These are phyloP conservation scores for Myriangium duriaei DNA, from an alignment of 2,329 filamentous ascomycete species.

Conservation along the genomic window DNA sequence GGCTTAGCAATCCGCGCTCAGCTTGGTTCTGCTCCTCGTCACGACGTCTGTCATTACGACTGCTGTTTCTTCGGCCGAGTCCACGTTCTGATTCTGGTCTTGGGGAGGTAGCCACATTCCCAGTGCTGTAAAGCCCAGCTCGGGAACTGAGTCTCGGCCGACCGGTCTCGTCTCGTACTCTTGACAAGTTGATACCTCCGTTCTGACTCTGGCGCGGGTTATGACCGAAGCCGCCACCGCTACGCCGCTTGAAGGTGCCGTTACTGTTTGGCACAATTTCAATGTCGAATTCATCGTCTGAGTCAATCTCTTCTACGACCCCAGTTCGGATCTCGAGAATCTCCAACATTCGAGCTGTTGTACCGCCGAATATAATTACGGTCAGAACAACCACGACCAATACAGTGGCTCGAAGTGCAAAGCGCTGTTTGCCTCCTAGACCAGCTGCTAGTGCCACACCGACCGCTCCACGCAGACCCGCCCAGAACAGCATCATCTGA, in stretches of 20 bases:
- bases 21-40: constrained; percentile 32
- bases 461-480: constrained; percentile 85
- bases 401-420: constrained; percentile 83
- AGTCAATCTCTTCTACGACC: constrained; percentile 92
- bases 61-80: constrained; percentile 41
- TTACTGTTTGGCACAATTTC: constrained; percentile 54
- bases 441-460: constrained; percentile 89
- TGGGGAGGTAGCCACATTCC: constrained; percentile 40
- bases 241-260: constrained; percentile 69
- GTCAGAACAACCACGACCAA: constrained; percentile 93
- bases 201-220: constrained; percentile 50
- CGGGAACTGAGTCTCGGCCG: constrained; percentile 26
- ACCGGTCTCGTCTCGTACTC: constrained; percentile 28
- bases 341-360: constrained; percentile 93
- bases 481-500: constrained; percentile 99
- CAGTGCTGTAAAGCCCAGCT: constrained; percentile 48
- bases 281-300: constrained; percentile 97
- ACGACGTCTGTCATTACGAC: constrained; percentile 29
- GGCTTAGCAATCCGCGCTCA: constrained; percentile 43
- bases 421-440: constrained; percentile 57
- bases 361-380: constrained; percentile 97
- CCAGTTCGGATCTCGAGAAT: constrained; percentile 94
- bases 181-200: constrained; percentile 44
- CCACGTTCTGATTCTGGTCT: constrained; percentile 27
- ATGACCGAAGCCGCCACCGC: constrained; percentile 65